Conservation (phyloP, 208 protist genomes). For the Wallacemonas sp. region DNA sequence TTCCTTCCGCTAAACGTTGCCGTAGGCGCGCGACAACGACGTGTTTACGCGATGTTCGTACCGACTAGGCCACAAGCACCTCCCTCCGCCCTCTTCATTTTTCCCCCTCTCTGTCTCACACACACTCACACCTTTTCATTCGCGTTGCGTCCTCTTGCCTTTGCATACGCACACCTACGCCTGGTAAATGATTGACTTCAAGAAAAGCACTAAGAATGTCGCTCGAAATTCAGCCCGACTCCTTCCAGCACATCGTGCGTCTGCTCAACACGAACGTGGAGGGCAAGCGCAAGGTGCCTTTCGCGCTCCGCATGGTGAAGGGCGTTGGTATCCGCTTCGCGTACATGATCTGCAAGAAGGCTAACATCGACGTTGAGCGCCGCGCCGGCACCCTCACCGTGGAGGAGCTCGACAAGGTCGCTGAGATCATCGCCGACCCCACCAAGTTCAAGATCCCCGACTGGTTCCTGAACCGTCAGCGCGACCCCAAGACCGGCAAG, state of each 20-base stretch:
- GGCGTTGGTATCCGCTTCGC: constrained; percentile 99
- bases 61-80: no score
- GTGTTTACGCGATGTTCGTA: no score
- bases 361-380: constrained; percentile 97
- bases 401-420: constrained; percentile 97
- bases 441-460: constrained; percentile 99
- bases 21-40: no score
- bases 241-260: constrained; percentile 99
- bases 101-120: constrained; percentile 1
- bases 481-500: constrained; percentile 98
- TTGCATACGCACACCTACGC: constrained; percentile 2
- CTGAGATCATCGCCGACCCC: constrained; percentile 98
- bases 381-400: constrained; percentile 89
- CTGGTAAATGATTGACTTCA: no score
- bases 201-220: constrained; percentile 36
- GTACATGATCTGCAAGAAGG: constrained; percentile 99
- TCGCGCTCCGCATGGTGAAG: constrained; percentile 98
- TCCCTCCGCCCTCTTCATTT: not conserved
- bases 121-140: constrained; percentile 1
- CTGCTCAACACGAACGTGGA: constrained; percentile 99
- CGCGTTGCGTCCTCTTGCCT: not conserved
- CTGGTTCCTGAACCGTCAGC: constrained; percentile 99
- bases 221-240: constrained; percentile 64
- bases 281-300: constrained; percentile 97
- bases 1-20: no score